Evolutionary conservation across 192 early-diverging fungal genomes (phyloP), one percentile per base, ranked within the genome.

Genomic region (Phycomyces nitens): DNA sequence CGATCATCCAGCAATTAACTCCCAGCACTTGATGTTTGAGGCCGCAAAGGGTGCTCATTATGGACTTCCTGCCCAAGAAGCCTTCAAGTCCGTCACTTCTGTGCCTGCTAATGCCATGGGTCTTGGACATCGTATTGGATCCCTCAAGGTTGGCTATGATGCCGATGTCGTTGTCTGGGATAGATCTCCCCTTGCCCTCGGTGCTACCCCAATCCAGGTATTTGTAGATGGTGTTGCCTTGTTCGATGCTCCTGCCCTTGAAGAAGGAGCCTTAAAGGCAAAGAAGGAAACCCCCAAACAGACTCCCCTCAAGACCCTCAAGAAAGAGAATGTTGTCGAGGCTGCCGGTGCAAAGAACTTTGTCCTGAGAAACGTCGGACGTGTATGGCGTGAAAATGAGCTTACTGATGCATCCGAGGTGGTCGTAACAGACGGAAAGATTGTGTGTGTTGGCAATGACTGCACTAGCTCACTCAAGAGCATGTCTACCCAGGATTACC

Each of bases 131-230:
- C 78, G 91, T 50, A 68, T 93, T 40, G 91, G 91, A 2, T 73
- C 70, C 29, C 69, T 93, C 34, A 72, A 70, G 20, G 58, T 70
- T 1, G 88, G 89, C 20, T 88, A 87, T 69, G 91, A 93, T 78
- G 91, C 91, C 9, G 91, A 93, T 69, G 63, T 91, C 21, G 89
- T 92, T 10, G 76, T 93, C 53, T 93, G 91, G 91, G 81, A 88
- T 64, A 82, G 81, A 42, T 70, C 85, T 59, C 91, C 91, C 3
- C 71, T 93, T 5, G 54, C 68, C 6, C 62, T 92, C 1, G 89
- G 89, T 24, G 86, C 91, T 24, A 74, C 84, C 66, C 92, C 91
- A 52, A 62, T 91, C n/a, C 77, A 86, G 60, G 90, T 93, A 10
- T 89, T 81, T 64, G 74, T 88, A 47, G 91, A 93, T 69, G 91